Base-by-base conservation (phyloP, 2,329 filamentous ascomycete species). In the Pestalotiopsis sp. region DNA sequence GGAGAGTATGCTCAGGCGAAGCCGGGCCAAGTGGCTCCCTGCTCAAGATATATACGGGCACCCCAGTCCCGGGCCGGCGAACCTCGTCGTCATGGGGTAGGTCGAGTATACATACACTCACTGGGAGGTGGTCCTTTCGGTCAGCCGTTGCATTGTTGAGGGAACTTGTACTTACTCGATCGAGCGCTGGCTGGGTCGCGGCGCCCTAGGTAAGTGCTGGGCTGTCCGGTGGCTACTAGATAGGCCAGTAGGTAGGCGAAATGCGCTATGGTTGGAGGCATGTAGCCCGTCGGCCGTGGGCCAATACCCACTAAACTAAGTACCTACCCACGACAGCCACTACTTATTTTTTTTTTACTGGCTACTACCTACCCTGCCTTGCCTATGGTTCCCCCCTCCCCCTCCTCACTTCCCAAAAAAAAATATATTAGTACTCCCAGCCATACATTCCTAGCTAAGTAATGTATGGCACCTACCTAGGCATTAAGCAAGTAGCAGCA, bases 231-330 rank as follows among this genome's bases (percentile, higher is more conserved):
- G 44, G 44, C 44, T 52, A 52, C 44, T n/a, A 35, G 22, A 58
- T 58, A 26, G 22, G 56, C 56, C 56, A 14, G 30, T 62, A 62
- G 26, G 24, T 38, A 52, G 44, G 44, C 44, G 44, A 22, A 35
- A 38, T 22, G 14, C 35, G 30, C 38, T 62, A 13, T 14, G 35
- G 26, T 38, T 38, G 44, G 44, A 52, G 30, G n/a, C 59, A 22
- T 62, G 38, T 22, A 38, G 62, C 62, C 52, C 26, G 62, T 55
- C 48, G 40, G 39, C 62, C 62, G 30, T 65, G 62, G 62, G 62
- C 64, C 64, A 52, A 66, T 66, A 66, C 39, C 64, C 64, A 66
- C 64, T 20, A 44, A 61, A 52, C 44, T 52, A 52, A 63, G 60
- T 63, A 48, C 60, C 60, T 63, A 22, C 60, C 60, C 60, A 22